Evolutionary conservation across 2,329 filamentous ascomycete genomes (phyloP).

Genomic region (Aspergillus hiratsukae): DNA sequence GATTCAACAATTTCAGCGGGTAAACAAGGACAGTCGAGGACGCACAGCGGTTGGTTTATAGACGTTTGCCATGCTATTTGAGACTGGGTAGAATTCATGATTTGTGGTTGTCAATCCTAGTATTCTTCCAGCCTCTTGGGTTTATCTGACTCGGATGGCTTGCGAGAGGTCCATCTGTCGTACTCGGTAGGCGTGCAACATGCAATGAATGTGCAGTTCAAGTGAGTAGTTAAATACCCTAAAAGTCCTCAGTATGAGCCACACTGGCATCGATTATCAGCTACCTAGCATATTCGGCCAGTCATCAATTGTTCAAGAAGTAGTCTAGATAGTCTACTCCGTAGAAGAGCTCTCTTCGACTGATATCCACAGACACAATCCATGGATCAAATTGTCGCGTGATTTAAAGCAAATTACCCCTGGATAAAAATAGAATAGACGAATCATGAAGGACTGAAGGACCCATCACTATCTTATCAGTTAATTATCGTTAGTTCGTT

Average conservation of each 20-base stretch:
- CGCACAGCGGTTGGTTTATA: slow-evolving; percentile 32
- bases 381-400: background rate
- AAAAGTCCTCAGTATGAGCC: too few relatives aligned
- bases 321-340: too few relatives aligned
- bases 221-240: too few relatives aligned
- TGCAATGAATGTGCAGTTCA: background rate
- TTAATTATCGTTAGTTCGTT: background rate
- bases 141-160: background rate
- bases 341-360: too few relatives aligned
- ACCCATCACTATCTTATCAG: too few relatives aligned
- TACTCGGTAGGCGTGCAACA: background rate
- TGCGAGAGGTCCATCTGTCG: background rate
- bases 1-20: slow-evolving; percentile 64
- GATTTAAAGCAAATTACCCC: background rate
- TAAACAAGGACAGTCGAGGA: slow-evolving; percentile 38
- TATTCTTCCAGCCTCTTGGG: background rate
- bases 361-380: background rate
- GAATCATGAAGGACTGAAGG: background rate
- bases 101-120: background rate
- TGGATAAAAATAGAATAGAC: background rate
- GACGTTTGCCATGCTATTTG: slow-evolving; percentile 10
- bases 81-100: background rate
- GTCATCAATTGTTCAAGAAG: background rate
- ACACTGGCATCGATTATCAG: background rate
- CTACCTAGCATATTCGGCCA: background rate